Conservation (phyloP, 169 alveolate genomes). For the Plasmodium vivax region DNA sequence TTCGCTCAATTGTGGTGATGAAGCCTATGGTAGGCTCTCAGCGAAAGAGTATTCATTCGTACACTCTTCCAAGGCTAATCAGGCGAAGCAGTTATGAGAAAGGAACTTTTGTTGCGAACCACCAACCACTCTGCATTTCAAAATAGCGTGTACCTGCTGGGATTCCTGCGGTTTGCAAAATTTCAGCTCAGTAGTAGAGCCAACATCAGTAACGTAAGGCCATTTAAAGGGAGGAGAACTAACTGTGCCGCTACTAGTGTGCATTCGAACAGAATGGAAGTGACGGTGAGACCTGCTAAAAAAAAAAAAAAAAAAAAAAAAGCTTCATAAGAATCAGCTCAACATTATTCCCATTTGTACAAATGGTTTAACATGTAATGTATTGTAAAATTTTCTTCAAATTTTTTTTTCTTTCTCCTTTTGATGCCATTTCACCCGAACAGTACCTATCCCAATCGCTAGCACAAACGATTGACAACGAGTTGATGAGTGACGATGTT, state of each 20-base stretch:
- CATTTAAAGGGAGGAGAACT: not conserved
- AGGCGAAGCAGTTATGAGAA: constrained; percentile 1
- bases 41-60: not conserved
- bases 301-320: not conserved
- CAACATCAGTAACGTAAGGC: not conserved
- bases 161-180: constrained; percentile 6
- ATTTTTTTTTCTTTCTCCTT: not conserved
- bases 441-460: constrained; percentile 60
- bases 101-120: not conserved
- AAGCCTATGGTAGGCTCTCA: not conserved
- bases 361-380: not conserved
- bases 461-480: constrained; percentile 83
- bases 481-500: constrained; percentile 83
- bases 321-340: not conserved
- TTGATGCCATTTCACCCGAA: not conserved
- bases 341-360: not conserved
- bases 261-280: constrained; percentile 18
- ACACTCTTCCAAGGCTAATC: not conserved
- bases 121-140: not conserved
- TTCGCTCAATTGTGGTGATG: not conserved
- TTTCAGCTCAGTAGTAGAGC: not conserved
- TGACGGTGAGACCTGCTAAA: constrained; percentile 1
- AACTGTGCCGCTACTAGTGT: not conserved
- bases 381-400: not conserved
- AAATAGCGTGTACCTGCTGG: constrained; percentile 6